These are phyloP conservation scores for Sugiyamaella xylanicola DNA, from an alignment of 1,139 yeast species.

Conservation along the genomic window DNA sequence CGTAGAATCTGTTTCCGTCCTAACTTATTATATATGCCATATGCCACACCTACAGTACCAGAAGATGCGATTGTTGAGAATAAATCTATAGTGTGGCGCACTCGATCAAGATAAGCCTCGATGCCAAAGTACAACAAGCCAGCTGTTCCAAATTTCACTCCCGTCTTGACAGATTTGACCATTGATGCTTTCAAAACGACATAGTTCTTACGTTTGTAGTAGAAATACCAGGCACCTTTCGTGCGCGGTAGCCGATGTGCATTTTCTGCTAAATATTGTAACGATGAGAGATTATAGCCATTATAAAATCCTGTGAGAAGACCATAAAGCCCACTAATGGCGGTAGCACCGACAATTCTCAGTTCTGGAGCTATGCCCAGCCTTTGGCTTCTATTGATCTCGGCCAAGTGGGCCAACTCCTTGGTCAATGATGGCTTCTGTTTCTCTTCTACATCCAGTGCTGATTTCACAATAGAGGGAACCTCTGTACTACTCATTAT, in stretches of 20 bases:
- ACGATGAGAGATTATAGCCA: conserved; percentile 60
- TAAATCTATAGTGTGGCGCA: conserved; percentile 60
- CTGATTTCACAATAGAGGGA: no score
- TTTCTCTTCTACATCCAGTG: neutral
- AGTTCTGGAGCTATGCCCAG: conserved; percentile 47
- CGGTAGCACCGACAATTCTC: conserved; percentile 45
- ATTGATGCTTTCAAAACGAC: conserved; percentile 64
- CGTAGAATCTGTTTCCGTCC: conserved; percentile 52
- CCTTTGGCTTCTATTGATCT: conserved; percentile 34
- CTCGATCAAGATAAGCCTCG: conserved; percentile 62
- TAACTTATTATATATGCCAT: conserved; percentile 50
- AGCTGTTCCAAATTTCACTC: conserved; percentile 50
- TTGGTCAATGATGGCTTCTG: neutral
- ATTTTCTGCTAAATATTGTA: conserved; percentile 73
- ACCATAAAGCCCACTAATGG: conserved; percentile 53
- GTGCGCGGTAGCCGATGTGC: conserved; percentile 79
- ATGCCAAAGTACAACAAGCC: conserved; percentile 58
- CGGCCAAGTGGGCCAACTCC: conserved; percentile 10
- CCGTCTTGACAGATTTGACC: conserved; percentile 49
- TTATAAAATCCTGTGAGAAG: conserved; percentile 61
- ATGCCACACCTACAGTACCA: conserved; percentile 53
- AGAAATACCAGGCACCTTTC: conserved; percentile 87
- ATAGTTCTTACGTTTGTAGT: conserved; percentile 82
- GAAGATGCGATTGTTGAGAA: conserved; percentile 62
- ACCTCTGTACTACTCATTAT: neutral